These are phyloP conservation scores for Alternaria dauci DNA, from an alignment of 2,329 filamentous ascomycete genomes.

Conservation along the genomic window DNA sequence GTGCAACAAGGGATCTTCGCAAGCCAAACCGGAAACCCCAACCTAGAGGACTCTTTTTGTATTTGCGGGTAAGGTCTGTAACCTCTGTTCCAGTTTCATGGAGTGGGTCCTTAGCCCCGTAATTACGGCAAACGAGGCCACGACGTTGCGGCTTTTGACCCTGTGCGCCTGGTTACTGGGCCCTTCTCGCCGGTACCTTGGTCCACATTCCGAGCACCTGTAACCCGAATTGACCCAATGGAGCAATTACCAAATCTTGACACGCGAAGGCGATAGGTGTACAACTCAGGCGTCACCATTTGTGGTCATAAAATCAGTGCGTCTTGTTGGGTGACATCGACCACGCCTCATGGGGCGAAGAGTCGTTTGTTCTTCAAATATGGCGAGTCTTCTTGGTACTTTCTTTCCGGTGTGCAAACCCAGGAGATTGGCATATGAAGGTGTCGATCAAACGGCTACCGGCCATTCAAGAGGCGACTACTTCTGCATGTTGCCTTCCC, in stretches of 20 bases:
- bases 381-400: slow-evolving; percentile 1
- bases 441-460: slow-evolving; percentile 2
- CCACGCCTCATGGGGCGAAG: slow-evolving; percentile 7
- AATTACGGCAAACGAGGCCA: background rate
- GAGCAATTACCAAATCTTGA: slow-evolving; percentile 1
- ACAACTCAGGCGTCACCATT: slow-evolving; percentile 16
- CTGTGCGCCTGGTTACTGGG: slow-evolving; percentile 9
- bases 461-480: slow-evolving; percentile 1
- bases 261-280: slow-evolving; percentile 11
- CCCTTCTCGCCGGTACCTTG: background rate
- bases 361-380: slow-evolving; percentile 3
- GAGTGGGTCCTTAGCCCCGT: background rate
- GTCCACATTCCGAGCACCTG: slow-evolving; percentile 9
- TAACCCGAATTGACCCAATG: background rate
- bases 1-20: background rate
- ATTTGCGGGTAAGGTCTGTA: background rate
- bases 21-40: background rate
- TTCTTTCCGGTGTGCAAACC: background rate
- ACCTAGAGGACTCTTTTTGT: background rate
- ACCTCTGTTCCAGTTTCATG: background rate
- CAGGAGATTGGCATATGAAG: background rate
- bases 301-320: slow-evolving; percentile 11
- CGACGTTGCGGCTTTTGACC: background rate
- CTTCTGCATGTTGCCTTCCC: slow-evolving; percentile 4
- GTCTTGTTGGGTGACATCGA: slow-evolving; percentile 19